A percentile compares a stretch with the other conserved stretches of the same genome.
These are phyloP conservation scores for Millerago galiae DNA, from an alignment of 805 yeast genomes.

Conservation along the genomic window DNA sequence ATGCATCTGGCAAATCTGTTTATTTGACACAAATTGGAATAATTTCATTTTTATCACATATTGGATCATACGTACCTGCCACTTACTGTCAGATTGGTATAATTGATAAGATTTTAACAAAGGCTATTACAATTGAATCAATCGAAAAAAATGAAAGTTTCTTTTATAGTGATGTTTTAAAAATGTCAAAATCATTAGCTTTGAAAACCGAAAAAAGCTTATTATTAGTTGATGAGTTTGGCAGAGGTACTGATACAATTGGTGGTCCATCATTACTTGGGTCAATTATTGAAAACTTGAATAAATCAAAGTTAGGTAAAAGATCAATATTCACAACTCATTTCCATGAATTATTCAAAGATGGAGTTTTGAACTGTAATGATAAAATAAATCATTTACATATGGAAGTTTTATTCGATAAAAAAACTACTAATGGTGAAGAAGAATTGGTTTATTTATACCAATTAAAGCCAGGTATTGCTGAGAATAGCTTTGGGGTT, in stretches of 20 bases:
- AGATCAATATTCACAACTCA: constrained; percentile 35
- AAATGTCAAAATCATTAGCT: constrained; percentile 36
- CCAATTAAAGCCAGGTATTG: constrained; percentile 26
- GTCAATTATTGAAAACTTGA: constrained; percentile 26
- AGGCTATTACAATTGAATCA: constrained; percentile 37
- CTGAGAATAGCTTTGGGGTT: constrained; percentile 31
- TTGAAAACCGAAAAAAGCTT: constrained; percentile 35
- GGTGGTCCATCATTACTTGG: constrained; percentile 43
- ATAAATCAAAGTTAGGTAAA: constrained; percentile 12
- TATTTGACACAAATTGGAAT: constrained; percentile 42
- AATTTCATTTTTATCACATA: constrained; percentile 42
- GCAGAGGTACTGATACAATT: constrained; percentile 43
- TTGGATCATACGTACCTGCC: constrained; percentile 53
- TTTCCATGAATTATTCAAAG: constrained; percentile 34
- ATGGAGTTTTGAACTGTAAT: constrained; percentile 16
- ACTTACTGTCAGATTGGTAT: constrained; percentile 37
- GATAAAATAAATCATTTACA: constrained; percentile 27
- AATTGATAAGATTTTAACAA: constrained; percentile 40
- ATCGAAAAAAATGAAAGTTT: constrained; percentile 38
- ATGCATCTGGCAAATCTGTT: constrained; percentile 48
- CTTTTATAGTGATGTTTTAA: constrained; percentile 42
- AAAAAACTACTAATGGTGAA: background rate
- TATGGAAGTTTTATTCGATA: constrained; percentile 27
- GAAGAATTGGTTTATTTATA: constrained; percentile 28
- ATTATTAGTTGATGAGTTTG: constrained; percentile 47